These are phyloP conservation scores for Cladorrhinum samala DNA, from an alignment of 495 filamentous ascomycete genomes.

Conservation along the genomic window DNA sequence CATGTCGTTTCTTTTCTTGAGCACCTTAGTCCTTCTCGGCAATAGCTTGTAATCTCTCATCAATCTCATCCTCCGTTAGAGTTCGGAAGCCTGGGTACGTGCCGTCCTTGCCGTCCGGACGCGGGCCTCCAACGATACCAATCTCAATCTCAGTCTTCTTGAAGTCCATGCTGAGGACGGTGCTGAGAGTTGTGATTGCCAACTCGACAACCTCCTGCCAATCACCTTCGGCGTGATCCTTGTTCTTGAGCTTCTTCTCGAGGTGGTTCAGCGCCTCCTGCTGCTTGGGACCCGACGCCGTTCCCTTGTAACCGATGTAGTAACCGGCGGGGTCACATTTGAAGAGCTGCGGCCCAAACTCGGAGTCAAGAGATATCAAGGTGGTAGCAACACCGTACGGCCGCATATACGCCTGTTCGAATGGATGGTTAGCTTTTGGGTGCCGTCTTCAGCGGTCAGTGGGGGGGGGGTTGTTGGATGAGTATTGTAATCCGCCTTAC, in stretches of 20 bases:
- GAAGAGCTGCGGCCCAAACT: slow-evolving; percentile 93
- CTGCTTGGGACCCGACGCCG: slow-evolving; percentile 91
- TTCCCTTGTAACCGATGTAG: slow-evolving; percentile 97
- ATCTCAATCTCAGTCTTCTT: slow-evolving; percentile 99
- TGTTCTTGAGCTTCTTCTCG: slow-evolving; percentile 99
- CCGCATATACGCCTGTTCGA: slow-evolving; percentile 88
- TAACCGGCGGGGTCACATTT: slow-evolving; percentile 98
- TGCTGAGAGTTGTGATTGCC: slow-evolving; percentile 89
- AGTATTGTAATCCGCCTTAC: slow-evolving; percentile 43
- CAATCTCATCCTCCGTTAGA: slow-evolving; percentile 95
- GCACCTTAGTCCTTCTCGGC: slow-evolving; percentile 84
- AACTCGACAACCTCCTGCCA: slow-evolving; percentile 99
- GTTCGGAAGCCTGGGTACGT: slow-evolving; percentile 72
- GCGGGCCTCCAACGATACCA: slow-evolving; percentile 85
- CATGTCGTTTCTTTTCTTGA: slow-evolving; percentile 7
- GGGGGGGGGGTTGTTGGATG: too few species aligned
- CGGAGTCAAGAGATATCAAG: slow-evolving; percentile 85
- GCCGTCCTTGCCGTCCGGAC: slow-evolving; percentile 71
- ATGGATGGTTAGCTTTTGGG: slow-evolving; percentile 17
- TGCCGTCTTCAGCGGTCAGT: too few species aligned
- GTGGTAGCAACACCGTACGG: slow-evolving; percentile 93
- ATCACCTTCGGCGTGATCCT: slow-evolving; percentile 83
- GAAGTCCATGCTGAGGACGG: slow-evolving; percentile 95
- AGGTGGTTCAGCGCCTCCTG: slow-evolving; percentile 96
- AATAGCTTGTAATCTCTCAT: slow-evolving; percentile 94